Percentiles rank a stretch among this genome's conserved stretches.
These are phyloP conservation scores for Comarum palustre DNA, from an alignment of 306 rosid species.

Conservation along the genomic window DNA sequence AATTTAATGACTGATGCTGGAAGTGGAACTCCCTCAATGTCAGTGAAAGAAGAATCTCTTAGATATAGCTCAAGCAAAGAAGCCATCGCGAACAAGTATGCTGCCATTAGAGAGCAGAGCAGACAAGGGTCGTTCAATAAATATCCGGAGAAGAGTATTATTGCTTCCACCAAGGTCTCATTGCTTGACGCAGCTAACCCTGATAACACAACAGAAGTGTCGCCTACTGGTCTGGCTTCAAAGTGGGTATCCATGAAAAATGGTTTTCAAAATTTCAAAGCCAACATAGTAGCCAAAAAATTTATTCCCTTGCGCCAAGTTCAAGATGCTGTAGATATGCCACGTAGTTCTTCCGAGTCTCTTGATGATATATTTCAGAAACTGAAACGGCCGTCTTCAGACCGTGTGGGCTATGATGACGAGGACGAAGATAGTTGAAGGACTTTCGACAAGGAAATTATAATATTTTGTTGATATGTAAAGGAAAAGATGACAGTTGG, in stretches of 20 bases:
- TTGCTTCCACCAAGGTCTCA: slow-evolving; percentile 60
- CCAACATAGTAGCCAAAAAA: slow-evolving; percentile 59
- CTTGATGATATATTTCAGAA: slow-evolving; percentile 94
- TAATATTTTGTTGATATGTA: slow-evolving; percentile 10
- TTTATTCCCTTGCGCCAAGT: slow-evolving; percentile 58
- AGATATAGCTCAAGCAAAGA: slow-evolving; percentile 67
- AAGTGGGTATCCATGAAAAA: slow-evolving; percentile 77
- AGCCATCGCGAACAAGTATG: slow-evolving; percentile 82
- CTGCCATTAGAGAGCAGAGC: slow-evolving; percentile 66
- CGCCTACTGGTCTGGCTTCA: slow-evolving; percentile 54
- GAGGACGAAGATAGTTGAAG: slow-evolving; percentile 37
- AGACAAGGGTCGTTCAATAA: slow-evolving; percentile 40
- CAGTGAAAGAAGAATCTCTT: slow-evolving; percentile 56
- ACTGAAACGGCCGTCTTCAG: slow-evolving; percentile 64
- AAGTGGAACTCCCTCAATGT: slow-evolving; percentile 42
- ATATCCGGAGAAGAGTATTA: slow-evolving; percentile 50
- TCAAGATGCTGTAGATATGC: slow-evolving; percentile 40
- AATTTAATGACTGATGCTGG: slow-evolving; percentile 31
- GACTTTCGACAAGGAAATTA: slow-evolving; percentile 15
- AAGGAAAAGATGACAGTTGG: background rate
- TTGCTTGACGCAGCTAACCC: slow-evolving; percentile 50
- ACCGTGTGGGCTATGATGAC: slow-evolving; percentile 34
- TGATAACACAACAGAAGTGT: slow-evolving; percentile 32
- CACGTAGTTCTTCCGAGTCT: slow-evolving; percentile 63
- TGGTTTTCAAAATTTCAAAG: slow-evolving; percentile 74